Evolutionary conservation across 1,139 yeast genomes (phyloP), one percentile per base, ranked within the genome.

Genomic region (Saccharomyces hybrid): DNA sequence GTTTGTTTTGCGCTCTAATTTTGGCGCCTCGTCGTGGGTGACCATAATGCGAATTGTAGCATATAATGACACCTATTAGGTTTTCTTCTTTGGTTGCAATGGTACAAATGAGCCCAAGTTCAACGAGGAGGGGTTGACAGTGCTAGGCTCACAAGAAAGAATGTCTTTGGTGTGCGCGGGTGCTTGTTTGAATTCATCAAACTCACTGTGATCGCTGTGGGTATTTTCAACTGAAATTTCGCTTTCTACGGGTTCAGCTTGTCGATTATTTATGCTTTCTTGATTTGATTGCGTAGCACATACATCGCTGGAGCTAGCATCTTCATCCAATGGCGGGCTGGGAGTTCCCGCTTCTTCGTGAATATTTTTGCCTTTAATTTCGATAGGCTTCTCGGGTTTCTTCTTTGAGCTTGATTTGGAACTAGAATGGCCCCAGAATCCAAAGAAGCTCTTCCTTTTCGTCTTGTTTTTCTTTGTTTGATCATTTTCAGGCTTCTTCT

Each of bases 101-200:
- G 68, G 69, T 5, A 61, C 52, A 51, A 65, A 65, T n/a, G 67
- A 57, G 38, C 55, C 53, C 58, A 58, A 53, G 31, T 51, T 52
- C 48, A 55, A 25, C 14, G 51, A 20, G 16, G 29, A 16, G 23
- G 9, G 6, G 16, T 16, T 32, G 23, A 9, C 28, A 25, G 28
- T n/a, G 7, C 42, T 16, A 11, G 25, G 42, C 42, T 38, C 42
- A 8, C 42, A 4, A 11, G 42, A 38, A 38, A 16, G 25, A 14
- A 14, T 8, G 2, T 38, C 23, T 2, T 11, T 38, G 42, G 23
- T 11, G 23, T 38, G 42, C 6, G 6, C 16, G 6, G 52, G 5
- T 5, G 48, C 42, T 26, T 20, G 23, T 20, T 20, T 20, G 23
- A 20, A 20, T 20, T 20, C 23, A n/a, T 16, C 29, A 1, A 48